Evolutionary conservation across 345 rosid genomes (phyloP).

Genomic region (Populus pruinosa): DNA sequence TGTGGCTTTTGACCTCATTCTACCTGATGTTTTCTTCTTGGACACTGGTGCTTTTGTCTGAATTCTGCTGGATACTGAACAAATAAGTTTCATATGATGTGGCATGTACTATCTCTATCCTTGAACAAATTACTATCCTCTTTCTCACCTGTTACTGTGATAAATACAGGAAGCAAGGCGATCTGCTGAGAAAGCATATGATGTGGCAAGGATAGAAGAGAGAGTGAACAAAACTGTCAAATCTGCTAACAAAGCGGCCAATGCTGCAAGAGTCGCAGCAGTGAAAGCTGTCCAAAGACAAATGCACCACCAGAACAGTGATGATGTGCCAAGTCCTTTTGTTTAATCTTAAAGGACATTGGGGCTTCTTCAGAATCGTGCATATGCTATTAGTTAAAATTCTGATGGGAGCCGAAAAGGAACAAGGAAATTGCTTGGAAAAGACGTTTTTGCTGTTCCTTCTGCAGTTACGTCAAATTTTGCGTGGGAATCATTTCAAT

Average conservation of each 20-base stretch:
- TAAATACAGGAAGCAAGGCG: slow-evolving; percentile 61
- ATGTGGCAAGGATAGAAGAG: slow-evolving; percentile 52
- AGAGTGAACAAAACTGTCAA: slow-evolving; percentile 63
- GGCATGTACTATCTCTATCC: neutral
- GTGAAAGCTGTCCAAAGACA: slow-evolving; percentile 70
- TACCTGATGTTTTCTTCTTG: slow-evolving; percentile 4
- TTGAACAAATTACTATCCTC: neutral
- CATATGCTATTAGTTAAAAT: neutral
- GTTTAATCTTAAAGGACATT: slow-evolving; percentile 4
- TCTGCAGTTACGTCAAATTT: neutral
- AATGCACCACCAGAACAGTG: slow-evolving; percentile 34
- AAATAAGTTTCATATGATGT: neutral
- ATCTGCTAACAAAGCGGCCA: slow-evolving; percentile 76
- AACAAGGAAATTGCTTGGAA: neutral
- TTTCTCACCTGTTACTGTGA: slow-evolving; percentile 2
- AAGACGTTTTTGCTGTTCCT: neutral
- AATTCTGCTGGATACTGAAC: neutral
- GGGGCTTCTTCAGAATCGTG: neutral
- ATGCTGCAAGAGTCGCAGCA: slow-evolving; percentile 81
- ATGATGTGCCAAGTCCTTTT: slow-evolving; percentile 17
- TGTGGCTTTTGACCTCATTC: neutral
- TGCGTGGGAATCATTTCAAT: neutral
- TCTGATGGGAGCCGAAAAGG: neutral
- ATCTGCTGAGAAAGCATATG: slow-evolving; percentile 58
- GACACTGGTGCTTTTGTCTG: slow-evolving; percentile 2